Evolutionary conservation across 768 basidiomycete genomes (phyloP), one percentile per base, ranked within the genome.

Genomic region (Boletellus sp.): DNA sequence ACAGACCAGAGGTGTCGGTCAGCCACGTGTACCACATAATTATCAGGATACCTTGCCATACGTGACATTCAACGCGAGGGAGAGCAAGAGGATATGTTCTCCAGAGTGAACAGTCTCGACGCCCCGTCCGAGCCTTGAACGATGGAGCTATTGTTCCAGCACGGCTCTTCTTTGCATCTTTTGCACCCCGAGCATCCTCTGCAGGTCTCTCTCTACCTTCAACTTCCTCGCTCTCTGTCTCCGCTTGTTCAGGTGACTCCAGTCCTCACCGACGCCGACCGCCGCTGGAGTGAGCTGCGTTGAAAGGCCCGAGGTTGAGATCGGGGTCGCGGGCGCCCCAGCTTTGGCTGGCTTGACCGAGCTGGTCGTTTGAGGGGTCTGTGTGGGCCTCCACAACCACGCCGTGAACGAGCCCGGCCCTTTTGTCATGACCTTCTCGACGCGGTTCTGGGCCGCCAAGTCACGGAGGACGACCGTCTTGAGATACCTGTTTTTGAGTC

Each of bases 211-310:
- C 50, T 64, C 58, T 3, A 84, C 72, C 61, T 78, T 79, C 47
- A 53, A 67, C 41, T 66, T 61, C 49, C 84, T 64, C 20, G 76
- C 72, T 15, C 73, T 65, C 51, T 73, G 74, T 54, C 83, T 67
- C 48, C 81, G 70, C 56, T 70, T 77, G 64, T 75, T 87, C 49
- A 86, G 64, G 61, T 85, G 82, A 7, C 73, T 70, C 62, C 72
- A 74, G 55, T 86, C 82, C 45, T 64, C 68, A 24, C 68, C 66
- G 3, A 66, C 66, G 2, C 68, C 66, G 9, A 67, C 63, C 11
- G 66, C 66, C 15, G 57, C 61, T 4, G 66, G 57, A 0, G 65
- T 50, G n/a, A 62, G 34, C 31, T 38, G 54, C 35, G 47, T 42
- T 26, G 44, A 17, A 15, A 10, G 11, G 28, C 31, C 45, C 4